Conservation (phyloP, 768 basidiomycete genomes). For the Daedaleopsis nitida region DNA sequence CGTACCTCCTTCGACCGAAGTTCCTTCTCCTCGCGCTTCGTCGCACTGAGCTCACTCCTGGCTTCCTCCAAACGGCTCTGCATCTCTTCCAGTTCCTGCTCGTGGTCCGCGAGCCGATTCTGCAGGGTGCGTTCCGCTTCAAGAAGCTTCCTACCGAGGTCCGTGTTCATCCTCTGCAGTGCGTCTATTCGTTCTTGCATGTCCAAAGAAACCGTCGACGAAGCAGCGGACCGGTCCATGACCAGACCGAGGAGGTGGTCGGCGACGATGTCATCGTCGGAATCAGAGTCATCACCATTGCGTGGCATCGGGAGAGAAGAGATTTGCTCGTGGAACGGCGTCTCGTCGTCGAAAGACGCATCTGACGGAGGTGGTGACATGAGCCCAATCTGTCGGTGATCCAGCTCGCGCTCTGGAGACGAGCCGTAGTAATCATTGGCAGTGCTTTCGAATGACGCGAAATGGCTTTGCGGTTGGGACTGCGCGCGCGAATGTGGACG, state of each 20-base stretch:
- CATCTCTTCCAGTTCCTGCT: conserved; percentile 81
- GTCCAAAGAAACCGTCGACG: conserved; percentile 71
- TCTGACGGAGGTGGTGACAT: conserved; percentile 47
- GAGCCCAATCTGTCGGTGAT: conserved; percentile 21
- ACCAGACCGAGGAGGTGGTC: conserved; percentile 56
- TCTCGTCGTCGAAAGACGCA: conserved; percentile 36
- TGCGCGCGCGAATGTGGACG: conserved; percentile 69
- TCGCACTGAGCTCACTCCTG: conserved; percentile 70
- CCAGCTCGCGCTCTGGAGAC: conserved; percentile 25
- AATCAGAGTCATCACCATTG: conserved; percentile 43
- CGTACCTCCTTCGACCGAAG: conserved; percentile 80
- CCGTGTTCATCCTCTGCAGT: conserved; percentile 70
- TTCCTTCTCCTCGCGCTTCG: conserved; percentile 93
- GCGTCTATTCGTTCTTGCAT: conserved; percentile 73
- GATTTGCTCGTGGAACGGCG: conserved; percentile 45
- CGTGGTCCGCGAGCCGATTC: conserved; percentile 72
- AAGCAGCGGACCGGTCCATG: conserved; percentile 54
- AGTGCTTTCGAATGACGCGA: conserved; percentile 44
- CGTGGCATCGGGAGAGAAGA: conserved; percentile 63
- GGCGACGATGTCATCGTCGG: conserved; percentile 52
- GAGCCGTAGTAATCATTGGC: conserved; percentile 41
- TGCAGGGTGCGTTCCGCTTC: conserved; percentile 75
- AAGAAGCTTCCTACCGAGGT: conserved; percentile 71
- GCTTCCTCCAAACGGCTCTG: conserved; percentile 78
- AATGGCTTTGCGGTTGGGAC: conserved; percentile 42